phyloP scores from a whole-genome alignment of 805 yeast species.

The Torulaspora microellipsoides region DNA sequence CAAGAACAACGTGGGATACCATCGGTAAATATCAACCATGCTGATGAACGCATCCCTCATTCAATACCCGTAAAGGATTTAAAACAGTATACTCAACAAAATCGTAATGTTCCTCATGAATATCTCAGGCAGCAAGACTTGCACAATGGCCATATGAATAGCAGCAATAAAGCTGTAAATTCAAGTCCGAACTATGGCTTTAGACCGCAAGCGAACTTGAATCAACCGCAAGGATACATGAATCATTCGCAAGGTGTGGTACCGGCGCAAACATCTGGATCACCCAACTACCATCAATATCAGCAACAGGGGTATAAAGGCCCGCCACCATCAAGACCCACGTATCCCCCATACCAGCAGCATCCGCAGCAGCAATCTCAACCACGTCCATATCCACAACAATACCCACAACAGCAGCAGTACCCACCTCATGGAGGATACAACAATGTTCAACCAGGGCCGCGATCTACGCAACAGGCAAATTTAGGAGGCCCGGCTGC shows the following conservation, averaged over 20 bases:
- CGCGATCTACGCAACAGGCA: slow-evolving; percentile 8
- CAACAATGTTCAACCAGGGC: slow-evolving; percentile 4
- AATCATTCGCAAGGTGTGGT: slow-evolving; percentile 1
- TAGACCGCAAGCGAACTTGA: too few relatives aligned
- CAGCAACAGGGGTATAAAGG: slow-evolving; percentile 2
- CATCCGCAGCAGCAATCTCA: slow-evolving; percentile 5
- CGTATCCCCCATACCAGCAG: slow-evolving; percentile 10
- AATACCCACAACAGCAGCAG: slow-evolving; percentile 7
- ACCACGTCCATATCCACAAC: slow-evolving; percentile 5
- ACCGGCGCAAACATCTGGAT: not conserved
- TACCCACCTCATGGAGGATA: slow-evolving; percentile 3
- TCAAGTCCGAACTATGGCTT: too few relatives aligned
- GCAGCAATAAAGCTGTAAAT: too few relatives aligned
- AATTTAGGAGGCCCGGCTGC: slow-evolving; percentile 4
- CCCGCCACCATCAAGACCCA: slow-evolving; percentile 3
- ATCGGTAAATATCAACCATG: not conserved
- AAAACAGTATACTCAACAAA: slow-evolving; percentile 1
- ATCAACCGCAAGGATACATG: slow-evolving; percentile 1
- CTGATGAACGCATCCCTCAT: slow-evolving; percentile 2
- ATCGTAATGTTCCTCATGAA: not conserved
- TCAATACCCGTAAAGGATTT: slow-evolving; percentile 6
- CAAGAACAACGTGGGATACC: not conserved
- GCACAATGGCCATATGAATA: too few relatives aligned
- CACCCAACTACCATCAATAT: slow-evolving; percentile 6
- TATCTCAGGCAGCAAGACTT: not conserved